A percentile compares a stretch with the other conserved stretches of the same genome.
Conservation (phyloP, 1,139 yeast genomes). For the Blastobotrys ciferrii region DNA sequence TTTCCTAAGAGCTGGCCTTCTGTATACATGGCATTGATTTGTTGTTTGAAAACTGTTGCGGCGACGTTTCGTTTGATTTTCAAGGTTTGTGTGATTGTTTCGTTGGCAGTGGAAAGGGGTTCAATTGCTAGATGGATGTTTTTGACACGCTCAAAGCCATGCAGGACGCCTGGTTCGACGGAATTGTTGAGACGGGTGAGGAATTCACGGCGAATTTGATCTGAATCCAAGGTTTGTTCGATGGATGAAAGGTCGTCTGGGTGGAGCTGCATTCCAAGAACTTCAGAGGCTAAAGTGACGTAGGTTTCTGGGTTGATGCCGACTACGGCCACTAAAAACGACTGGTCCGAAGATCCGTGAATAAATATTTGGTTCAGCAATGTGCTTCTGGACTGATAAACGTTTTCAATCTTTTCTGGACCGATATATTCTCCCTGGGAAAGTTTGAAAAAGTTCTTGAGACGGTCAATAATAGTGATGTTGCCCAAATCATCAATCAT, state of each 20-base stretch:
- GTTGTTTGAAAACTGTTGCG: constrained; percentile 47
- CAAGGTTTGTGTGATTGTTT: constrained; percentile 71
- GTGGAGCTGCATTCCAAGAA: constrained; percentile 25
- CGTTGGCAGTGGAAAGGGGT: constrained; percentile 63
- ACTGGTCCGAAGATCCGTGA: constrained; percentile 62
- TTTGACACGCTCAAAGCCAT: constrained; percentile 62
- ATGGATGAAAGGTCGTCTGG: constrained; percentile 34
- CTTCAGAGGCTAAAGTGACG: constrained; percentile 30
- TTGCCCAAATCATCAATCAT: constrained; percentile 54
- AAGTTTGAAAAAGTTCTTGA: constrained; percentile 75
- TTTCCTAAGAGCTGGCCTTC: constrained; percentile 48
- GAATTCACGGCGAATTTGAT: constrained; percentile 35
- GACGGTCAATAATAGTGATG: constrained; percentile 64
- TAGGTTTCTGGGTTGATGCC: constrained; percentile 54
- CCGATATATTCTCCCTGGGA: constrained; percentile 82
- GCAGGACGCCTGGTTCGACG: constrained; percentile 36
- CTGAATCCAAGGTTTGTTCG: constrained; percentile 30
- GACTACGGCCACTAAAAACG: constrained; percentile 59
- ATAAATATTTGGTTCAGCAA: constrained; percentile 56
- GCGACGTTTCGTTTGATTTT: constrained; percentile 68
- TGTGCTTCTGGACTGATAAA: constrained; percentile 54
- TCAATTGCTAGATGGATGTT: constrained; percentile 59
- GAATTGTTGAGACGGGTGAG: constrained; percentile 34
- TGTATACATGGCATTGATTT: constrained; percentile 52
- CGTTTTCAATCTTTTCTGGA: constrained; percentile 73